phyloP scores from a whole-genome alignment of 2,329 filamentous ascomycete genomes.

The Hysterium pulicare region DNA sequence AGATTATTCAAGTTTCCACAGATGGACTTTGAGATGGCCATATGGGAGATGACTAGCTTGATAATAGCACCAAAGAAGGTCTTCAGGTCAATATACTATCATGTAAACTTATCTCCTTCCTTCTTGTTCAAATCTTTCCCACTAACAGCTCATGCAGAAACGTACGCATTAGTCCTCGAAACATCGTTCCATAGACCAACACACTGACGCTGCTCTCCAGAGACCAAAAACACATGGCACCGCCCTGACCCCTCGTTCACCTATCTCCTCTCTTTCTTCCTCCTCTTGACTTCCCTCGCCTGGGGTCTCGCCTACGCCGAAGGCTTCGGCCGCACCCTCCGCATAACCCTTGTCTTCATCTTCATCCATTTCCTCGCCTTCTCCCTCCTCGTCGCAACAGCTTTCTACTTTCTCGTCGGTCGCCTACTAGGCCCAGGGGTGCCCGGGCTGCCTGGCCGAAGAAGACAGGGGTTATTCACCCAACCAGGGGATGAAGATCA shows the following conservation, averaged over 20 bases:
- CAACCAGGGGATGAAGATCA: conserved; percentile 54
- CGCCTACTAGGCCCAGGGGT: conserved; percentile 58
- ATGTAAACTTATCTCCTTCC: conserved; percentile 43
- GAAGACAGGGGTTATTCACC: conserved; percentile 57
- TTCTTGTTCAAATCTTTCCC: too few relatives aligned
- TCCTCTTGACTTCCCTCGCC: conserved; percentile 48
- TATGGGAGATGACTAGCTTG: conserved; percentile 69
- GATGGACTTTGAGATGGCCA: conserved; percentile 72
- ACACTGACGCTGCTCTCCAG: too few relatives aligned
- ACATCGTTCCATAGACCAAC: neutral
- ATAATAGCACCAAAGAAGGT: conserved; percentile 69
- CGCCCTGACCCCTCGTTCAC: conserved; percentile 67
- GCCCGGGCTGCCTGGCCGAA: conserved; percentile 49
- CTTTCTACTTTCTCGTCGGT: conserved; percentile 64
- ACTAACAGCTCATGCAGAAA: conserved; percentile 30
- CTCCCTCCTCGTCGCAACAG: conserved; percentile 57
- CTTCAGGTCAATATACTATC: conserved; percentile 68
- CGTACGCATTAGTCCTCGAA: conserved; percentile 23
- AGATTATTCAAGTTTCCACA: conserved; percentile 69
- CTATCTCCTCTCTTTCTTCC: conserved; percentile 66
- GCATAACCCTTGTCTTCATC: conserved; percentile 48
- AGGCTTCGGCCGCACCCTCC: conserved; percentile 41
- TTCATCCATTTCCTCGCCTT: conserved; percentile 60
- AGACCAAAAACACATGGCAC: conserved; percentile 70
- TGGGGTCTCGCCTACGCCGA: conserved; percentile 59